Evolutionary conservation across 192 early-diverging fungal genomes (phyloP), one percentile per base, ranked within the genome.

Genomic region (Linnemannia schmuckeri): DNA sequence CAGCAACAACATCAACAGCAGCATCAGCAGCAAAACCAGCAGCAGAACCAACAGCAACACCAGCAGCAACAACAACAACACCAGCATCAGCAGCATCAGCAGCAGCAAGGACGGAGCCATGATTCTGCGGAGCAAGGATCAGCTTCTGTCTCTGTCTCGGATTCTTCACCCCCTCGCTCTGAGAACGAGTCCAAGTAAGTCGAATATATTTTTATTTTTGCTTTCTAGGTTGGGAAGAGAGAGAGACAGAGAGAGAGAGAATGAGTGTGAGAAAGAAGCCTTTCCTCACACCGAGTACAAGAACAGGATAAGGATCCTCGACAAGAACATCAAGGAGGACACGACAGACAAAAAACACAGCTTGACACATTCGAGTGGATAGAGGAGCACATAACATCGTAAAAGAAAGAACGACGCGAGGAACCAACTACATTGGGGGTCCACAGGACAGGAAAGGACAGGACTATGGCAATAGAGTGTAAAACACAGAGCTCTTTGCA

Each of bases 161-260:
- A n/a, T 15, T 76, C 82, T 17, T 85, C 82, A 17, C 77, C 82
- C 7, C 82, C 82, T 30, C 18, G 74, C 30, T 85, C 82, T 47
- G 82, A 85, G 41, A 75, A 72, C 20, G 82, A 33, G 5, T 79
- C 77, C 30, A 78, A 72, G 77, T 79, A 85, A 47, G 71, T 75
- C 24, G 35, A 13, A 20, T 33, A 20, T 40, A 0, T 42, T 44
- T 46, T 9, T 72, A 10, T n/a, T n/a, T 46, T 72, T 37, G 37
- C 37, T 37, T 46, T 44, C 7, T 55, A 22, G 54, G 9, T 57
- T 27, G 55, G n/a, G 10, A 3, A 57, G 55, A 8, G 22, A 17
- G 7, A n/a, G 54, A n/a, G 24, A 7, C 3, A 15, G 22, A 6
- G 49, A 3, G 20, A 52, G 52, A 55, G 55, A 27, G 55, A 27